Conservation (phyloP, 768 basidiomycete genomes). For the Tephrocybe sp. region DNA sequence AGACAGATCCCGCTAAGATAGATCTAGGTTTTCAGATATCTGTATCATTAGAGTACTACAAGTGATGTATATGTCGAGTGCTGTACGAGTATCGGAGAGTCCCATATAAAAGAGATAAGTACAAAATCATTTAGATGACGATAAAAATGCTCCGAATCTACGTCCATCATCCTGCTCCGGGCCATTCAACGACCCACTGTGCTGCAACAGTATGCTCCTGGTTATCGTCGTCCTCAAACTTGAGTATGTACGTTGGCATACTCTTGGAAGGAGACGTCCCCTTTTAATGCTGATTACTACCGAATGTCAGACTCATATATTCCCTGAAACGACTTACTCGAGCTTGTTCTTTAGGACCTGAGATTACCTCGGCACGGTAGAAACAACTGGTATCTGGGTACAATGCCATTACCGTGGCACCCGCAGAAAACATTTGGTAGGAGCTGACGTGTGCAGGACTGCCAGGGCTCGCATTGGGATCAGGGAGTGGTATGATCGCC, state of each 20-base stretch:
- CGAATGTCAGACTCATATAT: background rate
- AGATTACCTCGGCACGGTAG: constrained; percentile 82
- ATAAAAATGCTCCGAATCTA: constrained; percentile 7
- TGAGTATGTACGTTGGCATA: constrained; percentile 68
- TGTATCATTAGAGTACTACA: constrained; percentile 13
- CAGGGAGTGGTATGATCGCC: constrained; percentile 79
- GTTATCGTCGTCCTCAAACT: constrained; percentile 88
- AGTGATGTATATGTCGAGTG: constrained; percentile 3
- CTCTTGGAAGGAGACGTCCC: constrained; percentile 43
- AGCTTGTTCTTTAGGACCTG: constrained; percentile 54
- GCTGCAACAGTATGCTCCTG: constrained; percentile 78
- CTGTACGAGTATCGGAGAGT: constrained; percentile 11
- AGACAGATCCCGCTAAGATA: background rate
- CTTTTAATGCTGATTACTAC: constrained; percentile 18
- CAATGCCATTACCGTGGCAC: constrained; percentile 81
- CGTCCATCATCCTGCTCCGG: constrained; percentile 33
- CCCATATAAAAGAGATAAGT: constrained; percentile 18
- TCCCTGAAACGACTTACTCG: constrained; percentile 13
- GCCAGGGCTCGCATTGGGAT: constrained; percentile 57
- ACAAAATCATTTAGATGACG: constrained; percentile 16
- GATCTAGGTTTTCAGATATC: background rate
- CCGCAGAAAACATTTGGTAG: constrained; percentile 70
- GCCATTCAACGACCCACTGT: constrained; percentile 83
- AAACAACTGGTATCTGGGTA: constrained; percentile 92
- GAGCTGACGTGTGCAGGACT: constrained; percentile 65